These are phyloP conservation scores for Ophiostoma sp. DNA, from an alignment of 2,329 filamentous ascomycete genomes.

Conservation along the genomic window DNA sequence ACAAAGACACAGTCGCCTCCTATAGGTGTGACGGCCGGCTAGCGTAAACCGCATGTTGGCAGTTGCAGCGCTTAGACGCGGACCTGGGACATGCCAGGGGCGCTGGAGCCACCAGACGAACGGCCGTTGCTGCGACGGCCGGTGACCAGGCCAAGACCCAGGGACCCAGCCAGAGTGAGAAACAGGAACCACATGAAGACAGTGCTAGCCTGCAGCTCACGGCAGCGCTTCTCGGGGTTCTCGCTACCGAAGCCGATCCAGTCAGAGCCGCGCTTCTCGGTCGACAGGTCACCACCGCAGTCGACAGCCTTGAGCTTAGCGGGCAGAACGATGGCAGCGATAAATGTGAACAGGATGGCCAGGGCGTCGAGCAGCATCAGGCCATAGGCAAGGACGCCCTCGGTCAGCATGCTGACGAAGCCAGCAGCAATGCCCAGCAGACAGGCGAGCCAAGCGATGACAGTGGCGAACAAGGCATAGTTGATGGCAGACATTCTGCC, in stretches of 20 bases:
- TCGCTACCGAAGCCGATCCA: constrained; percentile 59
- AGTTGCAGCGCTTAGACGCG: constrained; percentile 27
- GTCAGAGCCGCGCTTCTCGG: constrained; percentile 37
- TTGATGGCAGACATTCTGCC: constrained; percentile 48
- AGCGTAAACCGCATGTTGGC: background rate
- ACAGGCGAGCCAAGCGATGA: constrained; percentile 59
- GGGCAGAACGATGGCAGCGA: constrained; percentile 63
- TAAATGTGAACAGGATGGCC: constrained; percentile 63
- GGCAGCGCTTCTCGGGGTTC: constrained; percentile 60
- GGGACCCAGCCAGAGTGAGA: constrained; percentile 52
- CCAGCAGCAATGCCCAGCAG: constrained; percentile 57
- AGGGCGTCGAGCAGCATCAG: constrained; percentile 53
- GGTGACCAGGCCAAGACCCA: constrained; percentile 52
- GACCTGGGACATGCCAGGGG: constrained; percentile 53
- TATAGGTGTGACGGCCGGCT: background rate
- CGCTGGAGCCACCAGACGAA: constrained; percentile 39
- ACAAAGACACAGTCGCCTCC: too few species aligned
- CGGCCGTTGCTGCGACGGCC: constrained; percentile 46
- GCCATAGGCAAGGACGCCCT: constrained; percentile 47
- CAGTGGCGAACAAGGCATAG: constrained; percentile 65
- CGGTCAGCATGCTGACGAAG: constrained; percentile 42
- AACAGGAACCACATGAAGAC: constrained; percentile 79
- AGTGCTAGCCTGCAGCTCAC: constrained; percentile 66
- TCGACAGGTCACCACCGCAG: constrained; percentile 51
- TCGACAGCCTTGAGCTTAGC: constrained; percentile 64